These are phyloP conservation scores for Zea luxurians DNA, from an alignment of 176 grass and related monocot species.

Conservation along the genomic window DNA sequence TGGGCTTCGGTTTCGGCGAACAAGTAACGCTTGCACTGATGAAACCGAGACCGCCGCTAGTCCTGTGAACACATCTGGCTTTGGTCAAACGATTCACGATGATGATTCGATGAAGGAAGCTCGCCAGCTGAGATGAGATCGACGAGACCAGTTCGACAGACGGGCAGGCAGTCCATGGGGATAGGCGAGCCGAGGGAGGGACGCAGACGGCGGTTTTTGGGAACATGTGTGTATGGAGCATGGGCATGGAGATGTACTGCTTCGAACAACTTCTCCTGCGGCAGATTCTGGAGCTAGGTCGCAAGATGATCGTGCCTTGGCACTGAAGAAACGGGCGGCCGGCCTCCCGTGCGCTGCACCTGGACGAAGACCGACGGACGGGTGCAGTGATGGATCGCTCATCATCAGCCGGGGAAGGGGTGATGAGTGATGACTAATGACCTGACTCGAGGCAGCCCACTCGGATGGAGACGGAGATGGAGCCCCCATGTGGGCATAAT, in stretches of 20 bases:
- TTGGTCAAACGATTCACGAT: too few relatives aligned
- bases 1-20: not conserved
- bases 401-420: not conserved
- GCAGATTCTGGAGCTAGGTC: not conserved
- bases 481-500: constrained; percentile 14
- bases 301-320: constrained; percentile 21
- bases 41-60: not conserved
- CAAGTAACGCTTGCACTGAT: not conserved
- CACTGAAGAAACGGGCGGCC: not conserved
- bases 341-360: constrained; percentile 38
- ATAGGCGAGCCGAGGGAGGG: not conserved
- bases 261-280: not conserved
- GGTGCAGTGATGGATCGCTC: not conserved
- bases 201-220: constrained; percentile 3
- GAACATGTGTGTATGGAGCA: constrained; percentile 2
- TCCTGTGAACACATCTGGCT: not conserved
- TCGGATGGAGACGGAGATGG: constrained; percentile 18
- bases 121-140: not conserved
- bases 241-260: constrained; percentile 18
- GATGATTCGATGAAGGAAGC: not conserved
- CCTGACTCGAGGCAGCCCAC: not conserved
- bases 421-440: not conserved
- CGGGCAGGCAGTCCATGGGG: not conserved
- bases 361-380: constrained; percentile 21
- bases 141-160: not conserved